Evolutionary conservation across 352 stramenopile genomes (phyloP), one percentile per base, ranked within the genome.

Genomic region (Phytophthora litchii): DNA sequence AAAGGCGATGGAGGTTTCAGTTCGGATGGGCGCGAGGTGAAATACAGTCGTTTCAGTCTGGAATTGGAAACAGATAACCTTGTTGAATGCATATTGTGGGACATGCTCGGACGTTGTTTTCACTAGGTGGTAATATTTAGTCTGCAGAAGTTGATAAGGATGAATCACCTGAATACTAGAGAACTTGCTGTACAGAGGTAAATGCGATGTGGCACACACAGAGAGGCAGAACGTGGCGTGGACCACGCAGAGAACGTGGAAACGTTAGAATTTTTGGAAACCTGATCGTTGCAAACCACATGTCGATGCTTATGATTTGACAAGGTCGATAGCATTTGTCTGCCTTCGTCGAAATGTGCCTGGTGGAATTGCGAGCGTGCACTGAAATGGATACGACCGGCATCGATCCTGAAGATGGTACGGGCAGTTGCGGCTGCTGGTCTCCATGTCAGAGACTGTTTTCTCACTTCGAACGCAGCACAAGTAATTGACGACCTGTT

Each of bases 1-100:
- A 58, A 59, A 62, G 45, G 50, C 54, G 50, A 27, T 29, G 56
- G 49, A 67, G 62, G 57, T 63, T 66, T 62, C 62, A 49, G 59
- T 52, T 62, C 43, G 59, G 59, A 29, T 55, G 47, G 21, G 36
- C 53, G 27, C 45, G 35, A 56, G 35, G 6, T 41, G 7, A 11
- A 34, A 34, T 34, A 11, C 29, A 34, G 29, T 3, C 4, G 10
- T 2, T 34, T 34, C 3, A 12, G 29, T 11, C n/a, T n/a, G 10
- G 29, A 12, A 11, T 13, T 34, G 10, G 10, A 34, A 34, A 13
- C 10, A 11, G 10, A 34, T 34, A 34, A 9, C 29, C 29, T 34
- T 13, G 29, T 9, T 11, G 4, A 34, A 13, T n/a, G n/a, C n/a
- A n/a, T n/a, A n/a, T n/a, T n/a, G n/a, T n/a, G n/a, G n/a, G n/a